Percentiles rank a stretch among this genome's conserved stretches.
phyloP scores from a whole-genome alignment of 805 yeast species.

The Torulaspora franciscae region DNA sequence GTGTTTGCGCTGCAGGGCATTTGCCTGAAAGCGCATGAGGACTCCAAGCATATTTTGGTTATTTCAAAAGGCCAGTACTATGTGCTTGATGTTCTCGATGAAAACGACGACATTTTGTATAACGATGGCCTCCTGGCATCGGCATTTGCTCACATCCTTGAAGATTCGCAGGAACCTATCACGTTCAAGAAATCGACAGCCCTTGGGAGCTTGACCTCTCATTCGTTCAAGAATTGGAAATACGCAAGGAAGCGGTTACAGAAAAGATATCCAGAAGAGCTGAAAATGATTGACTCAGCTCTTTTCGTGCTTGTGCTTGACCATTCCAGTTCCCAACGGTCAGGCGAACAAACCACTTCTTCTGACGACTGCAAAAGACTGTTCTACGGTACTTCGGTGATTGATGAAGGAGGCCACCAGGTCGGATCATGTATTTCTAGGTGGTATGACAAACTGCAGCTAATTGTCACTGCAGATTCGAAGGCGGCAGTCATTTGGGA shows the following conservation, averaged over 20 bases:
- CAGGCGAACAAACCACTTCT: conserved; percentile 14
- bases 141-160: conserved; percentile 60
- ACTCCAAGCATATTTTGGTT: conserved; percentile 69
- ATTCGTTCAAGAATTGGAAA: conserved; percentile 81
- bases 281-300: conserved; percentile 61
- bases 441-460: conserved; percentile 89
- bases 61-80: conserved; percentile 80
- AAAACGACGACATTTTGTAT: conserved; percentile 57
- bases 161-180: conserved; percentile 58
- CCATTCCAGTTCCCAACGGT: conserved; percentile 56
- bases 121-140: conserved; percentile 60
- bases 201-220: conserved; percentile 83
- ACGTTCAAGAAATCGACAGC: conserved; percentile 60
- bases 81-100: conserved; percentile 78
- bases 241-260: conserved; percentile 52
- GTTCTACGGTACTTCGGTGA: conserved; percentile 72
- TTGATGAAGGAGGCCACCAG: conserved; percentile 73
- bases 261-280: conserved; percentile 37
- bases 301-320: conserved; percentile 78
- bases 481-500: conserved; percentile 91
- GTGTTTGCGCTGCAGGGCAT: conserved; percentile 48
- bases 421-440: conserved; percentile 89
- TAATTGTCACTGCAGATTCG: conserved; percentile 77
- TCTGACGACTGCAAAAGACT: conserved; percentile 52
- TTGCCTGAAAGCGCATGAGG: conserved; percentile 59